Percentiles rank a stretch among this genome's conserved stretches.
phyloP scores from a whole-genome alignment of 2,329 filamentous ascomycete genomes.

The Boeremia exigua region DNA sequence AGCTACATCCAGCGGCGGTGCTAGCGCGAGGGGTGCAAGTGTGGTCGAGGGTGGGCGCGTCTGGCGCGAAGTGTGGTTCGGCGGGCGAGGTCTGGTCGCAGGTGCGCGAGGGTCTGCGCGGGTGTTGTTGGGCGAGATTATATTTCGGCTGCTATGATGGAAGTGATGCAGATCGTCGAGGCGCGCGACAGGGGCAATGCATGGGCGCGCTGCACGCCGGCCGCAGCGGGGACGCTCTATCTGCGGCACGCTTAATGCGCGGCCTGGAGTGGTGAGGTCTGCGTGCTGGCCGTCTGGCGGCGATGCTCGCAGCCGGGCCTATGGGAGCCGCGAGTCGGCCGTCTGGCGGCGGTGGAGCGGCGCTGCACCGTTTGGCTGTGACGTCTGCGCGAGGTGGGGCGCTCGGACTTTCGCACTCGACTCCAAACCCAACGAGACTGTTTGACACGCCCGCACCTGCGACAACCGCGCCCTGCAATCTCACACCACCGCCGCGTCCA shows the following conservation, averaged over 20 bases:
- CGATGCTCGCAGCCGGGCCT: constrained; percentile 1
- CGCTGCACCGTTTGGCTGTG: constrained; percentile 3
- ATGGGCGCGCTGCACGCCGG: neutral
- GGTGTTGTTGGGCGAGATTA: constrained; percentile 14
- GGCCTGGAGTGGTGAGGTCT: constrained; percentile 1
- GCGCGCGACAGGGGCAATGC: constrained; percentile 37
- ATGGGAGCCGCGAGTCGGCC: neutral
- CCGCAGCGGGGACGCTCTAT: constrained; percentile 2
- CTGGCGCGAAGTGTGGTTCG: neutral
- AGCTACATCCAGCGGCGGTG: constrained; percentile 20
- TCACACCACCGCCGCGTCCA: neutral
- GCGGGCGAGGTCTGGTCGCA: too few relatives aligned
- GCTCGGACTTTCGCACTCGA: constrained; percentile 3
- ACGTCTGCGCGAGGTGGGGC: constrained; percentile 14
- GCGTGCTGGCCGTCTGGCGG: neutral
- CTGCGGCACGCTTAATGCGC: neutral
- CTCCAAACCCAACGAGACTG: constrained; percentile 2
- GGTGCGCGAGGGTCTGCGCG: too few relatives aligned
- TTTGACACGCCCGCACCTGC: neutral
- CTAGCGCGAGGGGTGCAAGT: neutral
- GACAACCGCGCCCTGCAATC: constrained; percentile 9
- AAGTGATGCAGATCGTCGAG: constrained; percentile 22
- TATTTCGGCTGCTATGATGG: constrained; percentile 12
- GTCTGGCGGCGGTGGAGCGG: neutral
- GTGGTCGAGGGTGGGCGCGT: constrained; percentile 7